Base-by-base conservation (phyloP, 2,329 filamentous ascomycete species). In the Aspergillus costaricaensis region DNA sequence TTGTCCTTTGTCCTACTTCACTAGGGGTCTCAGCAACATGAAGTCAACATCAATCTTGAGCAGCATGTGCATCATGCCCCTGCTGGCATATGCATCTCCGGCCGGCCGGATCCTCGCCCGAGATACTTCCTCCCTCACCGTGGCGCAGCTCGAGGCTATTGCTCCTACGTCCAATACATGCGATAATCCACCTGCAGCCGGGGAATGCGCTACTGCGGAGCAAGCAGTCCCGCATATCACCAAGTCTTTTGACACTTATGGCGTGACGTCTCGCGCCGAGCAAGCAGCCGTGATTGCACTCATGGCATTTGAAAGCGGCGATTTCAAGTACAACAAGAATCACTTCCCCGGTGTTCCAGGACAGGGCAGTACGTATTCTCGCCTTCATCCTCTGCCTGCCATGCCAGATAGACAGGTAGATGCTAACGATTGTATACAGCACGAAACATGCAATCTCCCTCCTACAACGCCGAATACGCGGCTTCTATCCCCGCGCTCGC, bases 221-320 rank as follows among this genome's bases (percentile, higher is more conserved):
- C 79, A 86, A 67, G 88, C 88, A 2, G 88, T 85, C 0, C 79
- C 82, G 1, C 80, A 77, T 64, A 81, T 94, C 62, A 77, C 79
- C 68, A 65, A 76, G 6, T 82, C 85, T 38, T 87, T 92, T 74
- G 59, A 69, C 17, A 75, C 80, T 10, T 89, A 91, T 79, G 65
- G 73, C 3, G 78, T 92, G 67, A 81, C 76, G 51, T 73, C 74
- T 36, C 76, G 77, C 21, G 83, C 81, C 21, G 85, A 89, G 67
- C 87, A 90, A 71, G 91, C 91, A 6, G 90, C 88, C 21, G 75
- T 93, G 15, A 71, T 95, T 47, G 81, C 87, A 12, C 80, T 92
- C 70, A 89, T 91, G 79, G 85, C 88, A 10, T 88, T 87, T 71
- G 92, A 96, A 78, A 86, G 85, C 1, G 86, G 59, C 21, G 82